These are phyloP conservation scores for Chlorella ohadii DNA, from an alignment of 139 green algal genomes.

Conservation along the genomic window DNA sequence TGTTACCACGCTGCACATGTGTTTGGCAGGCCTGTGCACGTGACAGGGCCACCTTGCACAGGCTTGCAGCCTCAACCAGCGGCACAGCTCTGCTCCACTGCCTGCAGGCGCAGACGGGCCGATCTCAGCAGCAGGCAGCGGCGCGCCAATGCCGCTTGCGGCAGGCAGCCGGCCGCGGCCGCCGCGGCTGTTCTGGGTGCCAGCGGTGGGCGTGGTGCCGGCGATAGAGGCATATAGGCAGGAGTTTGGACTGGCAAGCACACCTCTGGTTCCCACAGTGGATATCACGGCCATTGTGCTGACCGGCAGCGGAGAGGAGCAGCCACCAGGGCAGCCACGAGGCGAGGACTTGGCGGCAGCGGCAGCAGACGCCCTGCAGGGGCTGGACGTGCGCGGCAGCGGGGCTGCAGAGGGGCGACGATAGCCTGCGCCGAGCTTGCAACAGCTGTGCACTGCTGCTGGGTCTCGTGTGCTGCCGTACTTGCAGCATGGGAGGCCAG, in stretches of 20 bases:
- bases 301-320: too few relatives aligned
- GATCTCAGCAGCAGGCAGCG: background rate
- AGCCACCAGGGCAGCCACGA: too few relatives aligned
- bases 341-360: too few relatives aligned
- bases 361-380: too few relatives aligned
- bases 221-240: constrained; percentile 7
- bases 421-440: too few relatives aligned
- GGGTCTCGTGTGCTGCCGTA: too few relatives aligned
- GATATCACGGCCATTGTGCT: background rate
- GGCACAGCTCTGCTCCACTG: background rate
- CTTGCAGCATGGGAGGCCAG: too few relatives aligned
- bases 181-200: constrained; percentile 47
- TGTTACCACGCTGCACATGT: background rate
- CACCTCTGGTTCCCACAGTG: background rate
- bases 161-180: background rate
- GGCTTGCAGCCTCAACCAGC: background rate
- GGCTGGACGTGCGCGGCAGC: too few relatives aligned
- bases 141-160: background rate
- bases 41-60: background rate
- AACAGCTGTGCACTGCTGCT: too few relatives aligned
- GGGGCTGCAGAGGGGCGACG: too few relatives aligned
- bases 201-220: constrained; percentile 27
- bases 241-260: background rate
- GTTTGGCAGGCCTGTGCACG: background rate
- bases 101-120: background rate